A percentile compares a stretch with the other conserved stretches of the same genome.
Conservation (phyloP, 176 grass and related monocot species). For the Alopecurus myosuroides region DNA sequence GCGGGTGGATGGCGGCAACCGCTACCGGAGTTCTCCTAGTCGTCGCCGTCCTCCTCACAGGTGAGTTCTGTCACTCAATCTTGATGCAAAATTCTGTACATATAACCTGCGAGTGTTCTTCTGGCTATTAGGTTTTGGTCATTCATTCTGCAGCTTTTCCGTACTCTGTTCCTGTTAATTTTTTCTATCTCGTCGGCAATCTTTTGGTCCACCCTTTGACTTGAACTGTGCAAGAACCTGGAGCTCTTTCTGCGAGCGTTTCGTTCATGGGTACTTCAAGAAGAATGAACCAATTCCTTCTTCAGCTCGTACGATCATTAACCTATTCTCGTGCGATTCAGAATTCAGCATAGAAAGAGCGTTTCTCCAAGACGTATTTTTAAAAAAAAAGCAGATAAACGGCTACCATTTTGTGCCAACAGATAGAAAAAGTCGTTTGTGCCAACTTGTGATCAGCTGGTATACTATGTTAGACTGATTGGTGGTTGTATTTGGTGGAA, state of each 20-base stretch:
- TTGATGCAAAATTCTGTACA: background rate
- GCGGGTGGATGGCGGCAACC: background rate
- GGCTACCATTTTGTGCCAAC: background rate
- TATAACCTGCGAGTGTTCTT: background rate
- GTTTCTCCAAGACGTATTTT: background rate
- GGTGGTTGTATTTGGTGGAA: background rate
- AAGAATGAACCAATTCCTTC: no score
- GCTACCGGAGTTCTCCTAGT: background rate
- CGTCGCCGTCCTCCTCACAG: constrained; percentile 6
- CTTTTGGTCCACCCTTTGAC: background rate
- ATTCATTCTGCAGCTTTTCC: background rate
- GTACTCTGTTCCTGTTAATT: background rate
- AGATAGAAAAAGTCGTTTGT: background rate
- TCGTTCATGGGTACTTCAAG: background rate
- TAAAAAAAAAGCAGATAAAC: background rate
- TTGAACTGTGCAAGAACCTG: background rate
- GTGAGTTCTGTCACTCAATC: background rate
- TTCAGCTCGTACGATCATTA: background rate
- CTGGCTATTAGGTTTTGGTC: background rate
- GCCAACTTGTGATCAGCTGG: background rate
- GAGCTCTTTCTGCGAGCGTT: background rate
- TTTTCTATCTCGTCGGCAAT: no score
- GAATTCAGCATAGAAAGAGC: background rate
- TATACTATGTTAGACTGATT: background rate
- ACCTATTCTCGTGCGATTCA: background rate